Evolutionary conservation across 1,284 basidiomycete genomes (phyloP).

Genomic region (Inonotus obliquus): DNA sequence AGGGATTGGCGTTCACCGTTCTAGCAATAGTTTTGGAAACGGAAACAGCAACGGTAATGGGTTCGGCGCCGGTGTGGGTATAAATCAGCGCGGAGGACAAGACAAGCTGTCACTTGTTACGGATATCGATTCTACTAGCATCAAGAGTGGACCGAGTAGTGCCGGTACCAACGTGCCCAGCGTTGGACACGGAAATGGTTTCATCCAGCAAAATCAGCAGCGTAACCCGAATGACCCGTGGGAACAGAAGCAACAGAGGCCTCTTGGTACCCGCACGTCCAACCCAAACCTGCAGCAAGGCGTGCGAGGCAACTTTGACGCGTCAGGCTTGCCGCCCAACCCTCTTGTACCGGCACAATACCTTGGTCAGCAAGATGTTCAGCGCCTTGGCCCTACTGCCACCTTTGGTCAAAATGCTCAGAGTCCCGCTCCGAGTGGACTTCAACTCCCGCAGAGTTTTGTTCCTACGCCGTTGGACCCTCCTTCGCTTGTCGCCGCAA

Average conservation of each 20-base stretch:
- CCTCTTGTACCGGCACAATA: conserved; percentile 70
- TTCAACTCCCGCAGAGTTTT: conserved; percentile 37
- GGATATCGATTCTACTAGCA: conserved; percentile 56
- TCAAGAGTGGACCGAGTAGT: conserved; percentile 40
- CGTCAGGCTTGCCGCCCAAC: conserved; percentile 51
- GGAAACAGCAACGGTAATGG: conserved; percentile 8
- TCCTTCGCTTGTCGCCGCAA: conserved; percentile 78
- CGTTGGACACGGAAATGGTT: conserved; percentile 40
- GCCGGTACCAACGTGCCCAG: conserved; percentile 36
- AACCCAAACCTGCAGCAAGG: conserved; percentile 64
- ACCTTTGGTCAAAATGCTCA: conserved; percentile 26
- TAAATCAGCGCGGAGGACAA: conserved; percentile 20
- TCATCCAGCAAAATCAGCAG: conserved; percentile 29
- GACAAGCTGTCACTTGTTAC: conserved; percentile 51
- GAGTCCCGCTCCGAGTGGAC: conserved; percentile 28
- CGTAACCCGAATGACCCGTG: conserved; percentile 30
- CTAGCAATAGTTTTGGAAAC: conserved; percentile 32
- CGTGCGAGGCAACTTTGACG: conserved; percentile 32
- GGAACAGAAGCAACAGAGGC: conserved; percentile 56
- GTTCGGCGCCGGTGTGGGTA: not conserved
- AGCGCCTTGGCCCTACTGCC: conserved; percentile 36
- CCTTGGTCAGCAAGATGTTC: conserved; percentile 45
- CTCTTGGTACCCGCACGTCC: conserved; percentile 50
- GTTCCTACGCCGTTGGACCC: conserved; percentile 72
- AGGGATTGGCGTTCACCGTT: conserved; percentile 36